Evolutionary conservation across 306 rosid species (phyloP).

Genomic region (Datisca glomerata): DNA sequence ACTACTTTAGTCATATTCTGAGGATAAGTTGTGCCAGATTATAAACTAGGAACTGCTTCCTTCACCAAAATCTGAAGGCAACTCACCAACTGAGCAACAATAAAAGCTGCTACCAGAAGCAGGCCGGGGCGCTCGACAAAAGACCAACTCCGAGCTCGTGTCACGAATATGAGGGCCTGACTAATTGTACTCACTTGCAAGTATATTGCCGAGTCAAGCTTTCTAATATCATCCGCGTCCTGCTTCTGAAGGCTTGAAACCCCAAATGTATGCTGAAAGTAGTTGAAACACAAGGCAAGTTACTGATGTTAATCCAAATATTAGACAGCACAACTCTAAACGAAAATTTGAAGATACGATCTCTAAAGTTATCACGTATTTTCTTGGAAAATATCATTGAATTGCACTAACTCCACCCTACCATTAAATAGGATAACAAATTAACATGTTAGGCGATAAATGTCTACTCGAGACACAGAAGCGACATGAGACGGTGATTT

Average conservation of each 20-base stretch:
- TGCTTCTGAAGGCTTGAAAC: slow-evolving; percentile 71
- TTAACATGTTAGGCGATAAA: too few relatives aligned
- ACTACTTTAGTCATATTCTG: slow-evolving; percentile 7
- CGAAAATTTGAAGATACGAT: too few relatives aligned
- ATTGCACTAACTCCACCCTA: too few relatives aligned
- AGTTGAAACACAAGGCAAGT: slow-evolving; percentile 9
- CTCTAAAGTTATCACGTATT: too few relatives aligned
- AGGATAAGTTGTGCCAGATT: not conserved
- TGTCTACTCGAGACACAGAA: too few relatives aligned
- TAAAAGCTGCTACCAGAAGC: slow-evolving; percentile 61
- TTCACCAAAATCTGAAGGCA: not conserved
- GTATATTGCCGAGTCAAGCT: slow-evolving; percentile 93
- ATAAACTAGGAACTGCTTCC: not conserved
- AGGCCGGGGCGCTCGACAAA: slow-evolving; percentile 91
- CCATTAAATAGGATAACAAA: too few relatives aligned
- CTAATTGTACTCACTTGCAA: slow-evolving; percentile 99
- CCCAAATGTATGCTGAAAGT: slow-evolving; percentile 58
- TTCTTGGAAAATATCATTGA: too few relatives aligned
- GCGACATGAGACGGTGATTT: too few relatives aligned
- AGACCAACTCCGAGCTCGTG: slow-evolving; percentile 95
- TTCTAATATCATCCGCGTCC: slow-evolving; percentile 69
- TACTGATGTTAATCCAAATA: too few relatives aligned
- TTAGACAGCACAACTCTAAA: too few relatives aligned
- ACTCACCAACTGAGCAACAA: slow-evolving; percentile 87
- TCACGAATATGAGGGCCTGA: slow-evolving; percentile 97